Percentiles rank a stretch among this genome's conserved stretches.
Evolutionary conservation across 331 rosid species (phyloP).

Genomic region (Arachis monticola): DNA sequence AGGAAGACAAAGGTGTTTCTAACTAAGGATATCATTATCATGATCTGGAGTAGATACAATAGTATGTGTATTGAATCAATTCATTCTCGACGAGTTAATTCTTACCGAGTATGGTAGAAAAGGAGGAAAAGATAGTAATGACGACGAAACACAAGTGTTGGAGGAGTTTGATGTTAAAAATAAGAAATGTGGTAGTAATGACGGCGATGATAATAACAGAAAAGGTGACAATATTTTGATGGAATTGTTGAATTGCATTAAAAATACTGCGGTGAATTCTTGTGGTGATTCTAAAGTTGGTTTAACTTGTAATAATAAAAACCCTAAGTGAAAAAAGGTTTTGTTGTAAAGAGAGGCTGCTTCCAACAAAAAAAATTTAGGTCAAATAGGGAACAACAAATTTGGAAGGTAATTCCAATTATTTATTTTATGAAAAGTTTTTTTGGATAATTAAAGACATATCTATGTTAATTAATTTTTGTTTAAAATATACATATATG

Average conservation of each 20-base stretch:
- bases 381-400: constrained; percentile 52
- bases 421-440: background rate
- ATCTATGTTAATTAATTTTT: background rate
- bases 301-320: constrained; percentile 52
- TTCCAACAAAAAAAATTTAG: constrained; percentile 49
- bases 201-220: constrained; percentile 32
- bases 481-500: too few relatives aligned
- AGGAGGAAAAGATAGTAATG: too few relatives aligned
- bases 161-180: constrained; percentile 43
- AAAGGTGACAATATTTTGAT: constrained; percentile 47
- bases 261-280: constrained; percentile 58
- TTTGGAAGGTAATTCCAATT: constrained; percentile 61
- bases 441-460: too few relatives aligned
- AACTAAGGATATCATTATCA: background rate
- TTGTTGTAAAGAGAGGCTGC: constrained; percentile 67
- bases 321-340: constrained; percentile 70
- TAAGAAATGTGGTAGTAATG: constrained; percentile 31
- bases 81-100: background rate
- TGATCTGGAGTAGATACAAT: constrained; percentile 8
- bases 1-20: constrained; percentile 13
- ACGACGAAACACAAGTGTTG: background rate
- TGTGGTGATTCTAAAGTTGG: constrained; percentile 55
- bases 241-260: constrained; percentile 65
- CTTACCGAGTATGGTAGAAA: background rate
- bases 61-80: constrained; percentile 5